Evolutionary conservation across 495 filamentous ascomycete species (phyloP), one percentile per base, ranked within the genome.

Genomic region (Aspergillus wentii): DNA sequence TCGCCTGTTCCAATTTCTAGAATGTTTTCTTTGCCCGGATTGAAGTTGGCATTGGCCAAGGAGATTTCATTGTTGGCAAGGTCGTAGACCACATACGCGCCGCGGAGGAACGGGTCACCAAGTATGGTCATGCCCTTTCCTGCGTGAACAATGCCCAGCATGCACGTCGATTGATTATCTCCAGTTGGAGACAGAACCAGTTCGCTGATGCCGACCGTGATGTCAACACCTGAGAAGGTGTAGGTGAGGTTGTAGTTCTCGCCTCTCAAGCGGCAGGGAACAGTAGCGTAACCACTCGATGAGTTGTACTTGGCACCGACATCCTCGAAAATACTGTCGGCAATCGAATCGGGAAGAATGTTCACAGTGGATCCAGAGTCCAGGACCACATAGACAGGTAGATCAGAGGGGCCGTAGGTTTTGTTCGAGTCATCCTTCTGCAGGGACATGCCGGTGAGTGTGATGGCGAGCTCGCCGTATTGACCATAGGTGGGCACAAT

Each of bases 51-150:
- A 52, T 85, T 79, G 3, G 86, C 89, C 34, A 95, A 65, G 1
- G 56, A 59, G 43, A 94, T 86, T 62, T 86, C 69, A 60, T 91
- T 85, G 56, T 87, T 91, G 10, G 72, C 74, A 26, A 94, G 67
- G 48, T 94, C 86, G 49, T 88, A 95, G 3, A 95, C 88, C 5
- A 92, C 79, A 50, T 95, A 95, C 0, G 89, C 88, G 23, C 81
- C 82, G 22, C 89, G 72, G n/a, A 95, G 72, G 67, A 95, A 95
- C 0, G 87, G 87, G 52, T 94, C 89, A 17, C 89, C 89, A 16
- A 95, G 64, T 3, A 94, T 80, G 27, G 74, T 75, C 11, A 77
- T 78, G 29, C 75, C 75, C 10, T 59, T 46, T 9, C 44, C 30
- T 8, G 75, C 78, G 7, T 79, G 74, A 11, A 78, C 61, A 42